These are phyloP conservation scores for Paramecium tetraurelia DNA, from an alignment of 73 alveolate genomes.

Conservation along the genomic window DNA sequence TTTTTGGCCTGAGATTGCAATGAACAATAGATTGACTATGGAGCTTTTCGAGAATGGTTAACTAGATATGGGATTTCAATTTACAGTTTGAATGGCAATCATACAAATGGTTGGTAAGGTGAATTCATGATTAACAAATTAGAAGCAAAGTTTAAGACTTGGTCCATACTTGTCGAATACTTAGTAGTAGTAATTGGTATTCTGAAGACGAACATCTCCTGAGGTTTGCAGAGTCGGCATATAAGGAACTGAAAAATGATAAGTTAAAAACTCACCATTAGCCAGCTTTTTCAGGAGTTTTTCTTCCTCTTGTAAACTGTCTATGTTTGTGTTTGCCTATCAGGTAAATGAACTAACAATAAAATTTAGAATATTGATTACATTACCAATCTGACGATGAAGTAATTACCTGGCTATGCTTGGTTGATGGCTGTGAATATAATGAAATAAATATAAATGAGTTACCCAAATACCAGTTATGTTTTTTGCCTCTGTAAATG, in stretches of 20 bases:
- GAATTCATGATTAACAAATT: background rate
- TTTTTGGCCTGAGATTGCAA: slow-evolving; percentile 60
- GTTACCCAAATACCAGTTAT: slow-evolving; percentile 37
- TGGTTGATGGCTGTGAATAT: background rate
- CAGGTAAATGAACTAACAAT: slow-evolving; percentile 38
- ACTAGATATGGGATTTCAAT: background rate
- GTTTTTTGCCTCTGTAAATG: slow-evolving; percentile 36
- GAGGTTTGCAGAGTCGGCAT: background rate
- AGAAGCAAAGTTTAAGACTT: slow-evolving; percentile 27
- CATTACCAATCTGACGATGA: slow-evolving; percentile 38
- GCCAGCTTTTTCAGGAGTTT: background rate
- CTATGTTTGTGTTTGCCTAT: slow-evolving; percentile 36
- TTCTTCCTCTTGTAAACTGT: slow-evolving; percentile 7
- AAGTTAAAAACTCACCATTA: background rate
- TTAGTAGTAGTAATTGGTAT: background rate
- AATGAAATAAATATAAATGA: background rate
- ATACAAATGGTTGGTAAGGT: slow-evolving; percentile 20
- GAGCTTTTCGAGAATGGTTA: slow-evolving; percentile 46
- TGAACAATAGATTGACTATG: slow-evolving; percentile 59
- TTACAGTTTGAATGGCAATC: slow-evolving; percentile 21
- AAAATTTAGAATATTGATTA: background rate
- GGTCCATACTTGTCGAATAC: slow-evolving; percentile 43
- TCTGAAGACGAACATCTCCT: background rate
- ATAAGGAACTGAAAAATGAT: background rate
- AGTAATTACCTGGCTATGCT: background rate